Base-by-base conservation (phyloP, 179 eudicot genomes). In the Sideroxylon spinosum region DNA sequence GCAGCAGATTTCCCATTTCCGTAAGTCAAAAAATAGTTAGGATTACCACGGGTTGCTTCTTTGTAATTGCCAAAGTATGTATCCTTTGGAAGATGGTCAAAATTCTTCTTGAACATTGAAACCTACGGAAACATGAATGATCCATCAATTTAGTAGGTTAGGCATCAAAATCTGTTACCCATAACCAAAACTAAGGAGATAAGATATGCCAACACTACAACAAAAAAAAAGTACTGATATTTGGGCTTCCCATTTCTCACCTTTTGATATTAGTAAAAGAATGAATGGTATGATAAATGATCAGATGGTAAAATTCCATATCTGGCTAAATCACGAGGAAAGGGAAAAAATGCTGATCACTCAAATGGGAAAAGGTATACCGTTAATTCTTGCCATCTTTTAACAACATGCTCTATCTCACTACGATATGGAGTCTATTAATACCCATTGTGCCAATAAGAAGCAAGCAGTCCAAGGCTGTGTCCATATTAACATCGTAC, bases 1-100 rank as follows among this genome's bases (percentile, higher is more conserved):
- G 99, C 99, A 56, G 94, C 97, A 59, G 98, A 83, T 87, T 95
- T 95, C 53, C 99, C 98, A 87, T 95, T 93, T 73, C 94, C 95
- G 67, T 95, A 95, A 67, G 97, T 93, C 78, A 95, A 78, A 73
- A 95, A 95, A 77, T 91, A 95, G 75, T 92, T 87, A 55, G 98
- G 95, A 82, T 95, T 95, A 17, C 93, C 92, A 49, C 95, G 93
- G 49, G 92, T 87, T 78, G 97, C 83, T 79, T 93, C 97, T 78
- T 87, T 89, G 82, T 90, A 89, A 84, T 82, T 85, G 32, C 89
- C 93, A 81, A 86, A 90, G 79, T 93, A 92, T 10, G 90, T 85
- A 37, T 93, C 97, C 78, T 85, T 89, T 10, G 94, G 86, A 68
- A 92, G 87, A 87, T 93, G 98, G 82, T 93, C 97, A 83, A 82